Evolutionary conservation across 2,329 filamentous ascomycete genomes (phyloP), one percentile per base, ranked within the genome.

Genomic region (Aspergillus thermomutatus): DNA sequence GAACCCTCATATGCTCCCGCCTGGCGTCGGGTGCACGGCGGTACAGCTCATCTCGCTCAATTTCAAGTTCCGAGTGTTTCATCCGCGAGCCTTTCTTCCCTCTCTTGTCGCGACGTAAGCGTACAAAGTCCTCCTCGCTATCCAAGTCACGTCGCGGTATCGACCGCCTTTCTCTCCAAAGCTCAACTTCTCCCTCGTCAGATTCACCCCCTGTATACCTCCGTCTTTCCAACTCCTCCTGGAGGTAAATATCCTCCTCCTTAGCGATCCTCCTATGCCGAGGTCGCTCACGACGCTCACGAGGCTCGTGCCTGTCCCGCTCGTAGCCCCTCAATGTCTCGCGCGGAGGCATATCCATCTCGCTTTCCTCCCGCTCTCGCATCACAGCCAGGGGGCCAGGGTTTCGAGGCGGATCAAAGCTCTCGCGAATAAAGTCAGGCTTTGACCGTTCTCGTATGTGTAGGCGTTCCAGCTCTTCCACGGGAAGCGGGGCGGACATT

Each of bases 381-480:
- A 40, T 58, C 41, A 47, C 25, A 10, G 57, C 53, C 28, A 60
- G 53, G 17, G 59, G 55, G 3, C 57, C 59, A 10, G 57, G 21
- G n/a, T 65, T 63, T n/a, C 56, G 62, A 34, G 60, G 47, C 50
- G 54, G 56, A 26, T 72, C 66, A 48, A 66, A 65, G 41, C 71
- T 66, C 31, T 67, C 68, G 52, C 51, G 56, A 2, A 74, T 56
- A 48, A 75, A 70, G 25, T 75, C 73, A 21, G 72, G 70, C 9
- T 62, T 64, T 9, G 66, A 61, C 6, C 64, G 65, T 17, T 77
- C 76, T 41, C 76, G 73, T 10, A 77, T 66, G 21, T 77, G 75
- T 52, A 75, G 64, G 17, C 72, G 70, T 40, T 74, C 72, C n/a
- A 72, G 66, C 28, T 71, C 69, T 65, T 66, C 83, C 70, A 70